Evolutionary conservation across 257 asterid genomes (phyloP), one percentile per base, ranked within the genome.

Genomic region (Plantago elongata): DNA sequence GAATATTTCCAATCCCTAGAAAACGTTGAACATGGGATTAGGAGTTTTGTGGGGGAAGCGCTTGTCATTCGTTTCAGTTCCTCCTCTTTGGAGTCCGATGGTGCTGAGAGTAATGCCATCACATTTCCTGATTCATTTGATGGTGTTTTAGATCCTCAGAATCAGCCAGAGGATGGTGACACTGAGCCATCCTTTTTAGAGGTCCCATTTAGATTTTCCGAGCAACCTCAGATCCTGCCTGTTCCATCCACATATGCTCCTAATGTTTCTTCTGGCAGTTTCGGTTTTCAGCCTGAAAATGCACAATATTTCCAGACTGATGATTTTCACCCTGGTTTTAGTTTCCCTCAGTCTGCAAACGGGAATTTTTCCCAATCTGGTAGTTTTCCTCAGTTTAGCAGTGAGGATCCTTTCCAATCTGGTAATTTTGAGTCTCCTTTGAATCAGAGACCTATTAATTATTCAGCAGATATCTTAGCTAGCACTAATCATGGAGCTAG

Each of bases 1-100:
- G 37, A 15, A 15, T 65, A 42, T 45, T 56, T 65, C 15, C 62
- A 54, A n/a, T 54, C 69, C 60, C 13, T 65, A 45, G 47, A 65
- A 27, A 51, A 6, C 43, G 54, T 46, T 13, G 52, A 27, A 45
- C 42, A 27, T 65, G 62, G 45, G 45, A 43, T 65, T 13, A 54
- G 45, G 5, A 22, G 18, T 16, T 65, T 65, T 56, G 14, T 65
- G 55, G 54, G 55, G 17, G 54, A 54, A 64, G 62, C 43, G 37
- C 29, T 65, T n/a, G 62, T 43, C 15, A 54, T 54, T 63, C 14
- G 47, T 16, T 16, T 15, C 40, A 43, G 14, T 63, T 37, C 59
- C 11, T 63, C 59, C 3, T 49, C 59, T 18, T n/a, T 12, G 7
- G 40, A 18, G 59, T 49, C 57, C n/a, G n/a, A 18, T 34, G 15